These are phyloP conservation scores for Hypoxylon sp. DNA, from an alignment of 2,329 filamentous ascomycete genomes.

Conservation along the genomic window DNA sequence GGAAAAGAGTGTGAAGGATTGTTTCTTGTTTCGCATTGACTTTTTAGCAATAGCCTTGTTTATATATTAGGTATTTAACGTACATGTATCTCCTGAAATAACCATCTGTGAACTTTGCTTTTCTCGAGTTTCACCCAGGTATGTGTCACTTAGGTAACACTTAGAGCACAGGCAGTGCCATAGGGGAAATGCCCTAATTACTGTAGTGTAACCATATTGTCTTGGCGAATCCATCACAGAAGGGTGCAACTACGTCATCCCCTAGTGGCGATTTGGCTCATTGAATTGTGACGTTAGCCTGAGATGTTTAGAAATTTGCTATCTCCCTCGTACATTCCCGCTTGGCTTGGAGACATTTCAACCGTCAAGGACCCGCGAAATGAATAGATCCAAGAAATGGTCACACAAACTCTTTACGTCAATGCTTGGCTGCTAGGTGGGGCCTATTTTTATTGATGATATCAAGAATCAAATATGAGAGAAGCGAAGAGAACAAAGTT, in stretches of 20 bases:
- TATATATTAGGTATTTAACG: too few relatives aligned
- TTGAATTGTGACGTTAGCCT: not conserved
- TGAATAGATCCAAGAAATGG: not conserved
- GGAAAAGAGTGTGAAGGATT: not conserved
- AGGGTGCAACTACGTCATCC: not conserved
- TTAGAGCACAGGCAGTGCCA: too few relatives aligned
- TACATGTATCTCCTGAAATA: too few relatives aligned
- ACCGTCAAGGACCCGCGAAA: not conserved
- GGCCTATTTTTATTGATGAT: not conserved
- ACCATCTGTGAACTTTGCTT: too few relatives aligned
- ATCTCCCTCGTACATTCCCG: not conserved
- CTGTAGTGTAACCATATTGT: too few relatives aligned
- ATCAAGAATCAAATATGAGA: not conserved
- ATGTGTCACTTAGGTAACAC: too few relatives aligned
- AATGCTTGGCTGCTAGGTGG: not conserved
- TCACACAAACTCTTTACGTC: not conserved
- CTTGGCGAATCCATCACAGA: not conserved
- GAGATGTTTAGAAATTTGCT: not conserved
- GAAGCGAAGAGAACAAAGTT: not conserved
- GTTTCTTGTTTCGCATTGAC: not conserved
- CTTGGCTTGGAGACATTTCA: not conserved
- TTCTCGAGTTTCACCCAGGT: too few relatives aligned
- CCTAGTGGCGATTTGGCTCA: not conserved
- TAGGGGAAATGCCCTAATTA: too few relatives aligned
- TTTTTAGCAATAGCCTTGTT: too few relatives aligned